Evolutionary conservation across 164 flowering plant species (phyloP).

Genomic region (Paratinospora sagittata): DNA sequence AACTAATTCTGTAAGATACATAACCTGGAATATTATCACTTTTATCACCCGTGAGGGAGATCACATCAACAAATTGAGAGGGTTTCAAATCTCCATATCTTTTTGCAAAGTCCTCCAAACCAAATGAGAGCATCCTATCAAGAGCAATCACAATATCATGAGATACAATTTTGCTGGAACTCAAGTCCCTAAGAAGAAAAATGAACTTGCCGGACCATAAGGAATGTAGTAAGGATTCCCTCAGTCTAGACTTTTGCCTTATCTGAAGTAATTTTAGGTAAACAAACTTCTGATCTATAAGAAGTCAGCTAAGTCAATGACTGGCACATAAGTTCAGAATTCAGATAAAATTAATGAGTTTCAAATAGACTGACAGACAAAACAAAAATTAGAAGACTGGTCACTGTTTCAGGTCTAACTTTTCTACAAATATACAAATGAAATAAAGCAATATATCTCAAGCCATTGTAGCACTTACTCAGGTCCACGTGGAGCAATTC

Average conservation of each 20-base stretch:
- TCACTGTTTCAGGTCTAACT: background rate
- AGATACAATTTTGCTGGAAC: background rate
- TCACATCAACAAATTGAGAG: conserved; percentile 80
- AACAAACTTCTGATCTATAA: background rate
- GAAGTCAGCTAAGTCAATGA: background rate
- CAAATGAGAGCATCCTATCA: conserved; percentile 83
- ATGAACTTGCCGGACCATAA: background rate
- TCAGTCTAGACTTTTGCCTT: background rate
- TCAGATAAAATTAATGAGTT: background rate
- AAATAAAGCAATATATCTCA: background rate
- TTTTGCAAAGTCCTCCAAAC: conserved; percentile 82
- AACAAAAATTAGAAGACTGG: background rate
- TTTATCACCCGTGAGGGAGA: conserved; percentile 77
- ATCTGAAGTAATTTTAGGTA: conserved; percentile 1
- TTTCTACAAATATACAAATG: too few species aligned
- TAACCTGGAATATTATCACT: conserved; percentile 93
- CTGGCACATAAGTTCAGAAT: background rate
- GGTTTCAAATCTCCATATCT: conserved; percentile 70
- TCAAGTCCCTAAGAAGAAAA: too few species aligned
- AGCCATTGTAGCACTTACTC: conserved; percentile 47
- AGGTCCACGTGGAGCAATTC: conserved; percentile 84
- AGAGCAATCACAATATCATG: conserved; percentile 8
- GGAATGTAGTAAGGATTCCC: background rate
- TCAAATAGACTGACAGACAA: background rate
- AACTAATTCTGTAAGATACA: background rate